These are phyloP conservation scores for Euclidium syriacum DNA, from an alignment of 345 rosid species.

Conservation along the genomic window DNA sequence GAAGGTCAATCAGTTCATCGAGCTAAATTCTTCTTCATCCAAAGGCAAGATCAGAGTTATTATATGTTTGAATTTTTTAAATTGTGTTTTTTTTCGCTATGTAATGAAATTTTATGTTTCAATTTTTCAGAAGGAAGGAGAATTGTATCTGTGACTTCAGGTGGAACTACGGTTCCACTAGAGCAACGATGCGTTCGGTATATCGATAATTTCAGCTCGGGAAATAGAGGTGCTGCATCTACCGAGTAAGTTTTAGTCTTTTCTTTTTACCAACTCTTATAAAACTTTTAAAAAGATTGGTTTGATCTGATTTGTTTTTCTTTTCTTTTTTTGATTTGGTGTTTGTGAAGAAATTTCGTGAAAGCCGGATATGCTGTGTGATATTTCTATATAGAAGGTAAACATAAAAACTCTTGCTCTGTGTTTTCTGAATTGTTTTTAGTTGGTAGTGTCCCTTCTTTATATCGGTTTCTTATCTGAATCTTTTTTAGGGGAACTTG, in stretches of 20 bases:
- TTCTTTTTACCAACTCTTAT: no score
- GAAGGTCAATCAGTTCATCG: slow-evolving; percentile 47
- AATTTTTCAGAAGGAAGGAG: slow-evolving; percentile 45
- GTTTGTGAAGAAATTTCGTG: slow-evolving; percentile 47
- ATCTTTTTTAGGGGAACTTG: slow-evolving; percentile 62
- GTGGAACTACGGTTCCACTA: slow-evolving; percentile 91
- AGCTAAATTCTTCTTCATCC: slow-evolving; percentile 35
- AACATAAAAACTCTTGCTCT: neutral
- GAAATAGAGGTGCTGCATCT: slow-evolving; percentile 72
- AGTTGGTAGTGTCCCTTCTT: neutral
- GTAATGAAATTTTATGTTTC: neutral
- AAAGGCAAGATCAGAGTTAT: slow-evolving; percentile 25
- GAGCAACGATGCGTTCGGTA: slow-evolving; percentile 95
- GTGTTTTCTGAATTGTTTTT: neutral
- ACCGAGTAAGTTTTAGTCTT: slow-evolving; percentile 71
- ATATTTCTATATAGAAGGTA: slow-evolving; percentile 74
- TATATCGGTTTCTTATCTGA: neutral
- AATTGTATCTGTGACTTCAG: slow-evolving; percentile 80
- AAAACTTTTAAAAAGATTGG: neutral
- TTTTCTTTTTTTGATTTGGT: no score
- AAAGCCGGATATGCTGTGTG: slow-evolving; percentile 89
- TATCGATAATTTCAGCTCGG: slow-evolving; percentile 84
- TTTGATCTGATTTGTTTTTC: neutral
- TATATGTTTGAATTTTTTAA: neutral
- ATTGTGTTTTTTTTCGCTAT: neutral